Base-by-base conservation (phyloP, 768 basidiomycete species). In the Ramaria rubella region DNA sequence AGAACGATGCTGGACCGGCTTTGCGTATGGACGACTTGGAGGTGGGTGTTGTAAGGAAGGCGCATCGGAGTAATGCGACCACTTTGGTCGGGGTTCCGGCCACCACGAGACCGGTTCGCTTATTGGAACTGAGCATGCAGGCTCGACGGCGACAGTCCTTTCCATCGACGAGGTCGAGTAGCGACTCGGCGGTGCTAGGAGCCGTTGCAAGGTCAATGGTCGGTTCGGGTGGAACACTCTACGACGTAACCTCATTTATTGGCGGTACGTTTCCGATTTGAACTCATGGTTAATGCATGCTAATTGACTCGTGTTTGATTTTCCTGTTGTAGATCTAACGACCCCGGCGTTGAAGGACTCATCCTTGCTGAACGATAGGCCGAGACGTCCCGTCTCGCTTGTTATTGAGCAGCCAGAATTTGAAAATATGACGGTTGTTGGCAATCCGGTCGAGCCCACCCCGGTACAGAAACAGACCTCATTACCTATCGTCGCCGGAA, bases 191-290 rank as follows among this genome's bases (percentile, higher is more conserved):
- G 52, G 29, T 46, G 30, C 40, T 48, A 19, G 38, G 44, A 58
- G 59, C 62, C 9, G 59, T 61, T 36, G 60, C 59, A 40, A 45
- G 49, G 42, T 52, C 60, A 29, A 23, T 54, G 27, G 38, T 29
- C 14, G 27, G 38, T 21, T 80, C 81, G n/a, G 68, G 64, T 11
- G 81, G 72, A 14, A 83, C 77, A 0, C 80, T 78, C 57, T 86
- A 81, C 62, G 86, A 87, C 57, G 83, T 87, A 19, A 88, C 86
- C 15, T 87, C 86, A 1, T 87, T 88, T 64, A 85, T 88, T 60
- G 81, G 70, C 42, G 67, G 46, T 48, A 2, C 2, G 46, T n/a
- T 9, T 30, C 24, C n/a, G 27, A 38, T 38, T 78, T 77, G 57
- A 58, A n/a, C n/a, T n/a, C 40, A 2, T 42, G 23, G n/a, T 42